Percentiles rank a stretch among this genome's conserved stretches.
Conservation (phyloP, 2,329 filamentous ascomycete genomes). For the Xylariales sp. region DNA sequence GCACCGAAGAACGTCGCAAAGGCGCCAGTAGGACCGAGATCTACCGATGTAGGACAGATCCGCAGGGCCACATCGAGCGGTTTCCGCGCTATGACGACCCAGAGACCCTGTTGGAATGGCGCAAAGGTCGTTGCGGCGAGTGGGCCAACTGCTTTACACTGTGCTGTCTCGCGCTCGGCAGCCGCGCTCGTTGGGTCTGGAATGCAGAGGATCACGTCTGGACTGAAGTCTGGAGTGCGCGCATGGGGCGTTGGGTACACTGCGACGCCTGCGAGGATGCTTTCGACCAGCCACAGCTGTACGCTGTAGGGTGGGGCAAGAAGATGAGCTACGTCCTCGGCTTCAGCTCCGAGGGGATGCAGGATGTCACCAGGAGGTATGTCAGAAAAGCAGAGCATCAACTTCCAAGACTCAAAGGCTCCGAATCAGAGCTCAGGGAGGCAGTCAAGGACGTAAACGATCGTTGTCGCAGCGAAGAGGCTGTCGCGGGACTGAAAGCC, state of each 20-base stretch:
- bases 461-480: not conserved
- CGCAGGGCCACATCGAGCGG: slow-evolving; percentile 75
- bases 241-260: slow-evolving; percentile 92
- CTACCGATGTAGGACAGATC: slow-evolving; percentile 75
- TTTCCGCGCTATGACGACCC: slow-evolving; percentile 96
- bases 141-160: slow-evolving; percentile 99
- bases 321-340: slow-evolving; percentile 97
- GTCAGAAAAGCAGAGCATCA: slow-evolving; percentile 64
- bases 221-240: slow-evolving; percentile 95
- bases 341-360: slow-evolving; percentile 85
- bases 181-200: slow-evolving; percentile 94
- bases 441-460: not conserved
- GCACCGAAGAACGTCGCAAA: slow-evolving; percentile 82
- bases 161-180: slow-evolving; percentile 89
- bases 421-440: not conserved
- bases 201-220: slow-evolving; percentile 96
- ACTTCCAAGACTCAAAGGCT: not conserved
- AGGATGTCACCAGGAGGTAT: slow-evolving; percentile 62
- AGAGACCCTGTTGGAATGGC: slow-evolving; percentile 83
- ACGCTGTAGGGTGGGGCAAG: slow-evolving; percentile 92
- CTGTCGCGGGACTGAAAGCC: not conserved
- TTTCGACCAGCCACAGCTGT: slow-evolving; percentile 90
- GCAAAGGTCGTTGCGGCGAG: slow-evolving; percentile 83
- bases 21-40: slow-evolving; percentile 85
- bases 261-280: slow-evolving; percentile 91